A percentile compares a stretch with the other conserved stretches of the same genome.
Conservation (phyloP, 1,284 basidiomycete species). For the Takashimella koratensis region DNA sequence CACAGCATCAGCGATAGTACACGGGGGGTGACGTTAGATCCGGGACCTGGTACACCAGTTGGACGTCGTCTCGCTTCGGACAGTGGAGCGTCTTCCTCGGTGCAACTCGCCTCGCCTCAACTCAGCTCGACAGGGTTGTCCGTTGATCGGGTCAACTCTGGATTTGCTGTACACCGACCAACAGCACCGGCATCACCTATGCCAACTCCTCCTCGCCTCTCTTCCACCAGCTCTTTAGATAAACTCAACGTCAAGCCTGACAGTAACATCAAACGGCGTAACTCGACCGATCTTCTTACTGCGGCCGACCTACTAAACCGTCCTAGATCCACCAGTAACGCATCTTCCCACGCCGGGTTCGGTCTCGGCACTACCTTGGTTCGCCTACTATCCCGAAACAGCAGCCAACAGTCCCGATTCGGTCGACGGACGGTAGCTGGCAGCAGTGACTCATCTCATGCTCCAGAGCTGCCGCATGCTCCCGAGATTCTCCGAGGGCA, state of each 20-base stretch:
- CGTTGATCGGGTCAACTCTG: not conserved
- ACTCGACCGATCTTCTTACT: not conserved
- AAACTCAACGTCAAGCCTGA: not conserved
- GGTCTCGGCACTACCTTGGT: conserved; percentile 29
- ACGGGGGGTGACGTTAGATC: conserved; percentile 10
- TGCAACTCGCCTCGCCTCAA: conserved; percentile 12
- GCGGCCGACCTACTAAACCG: not conserved
- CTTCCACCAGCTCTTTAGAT: not conserved
- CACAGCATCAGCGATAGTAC: conserved; percentile 33
- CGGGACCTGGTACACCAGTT: conserved; percentile 3
- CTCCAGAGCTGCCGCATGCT: conserved; percentile 24
- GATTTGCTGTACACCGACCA: not conserved
- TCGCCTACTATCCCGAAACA: conserved; percentile 28
- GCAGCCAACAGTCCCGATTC: conserved; percentile 21
- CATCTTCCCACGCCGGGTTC: conserved; percentile 14
- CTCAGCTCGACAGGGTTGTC: conserved; percentile 8
- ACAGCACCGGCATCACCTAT: not conserved
- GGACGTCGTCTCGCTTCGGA: not conserved
- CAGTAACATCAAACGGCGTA: not conserved
- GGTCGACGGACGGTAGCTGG: conserved; percentile 3
- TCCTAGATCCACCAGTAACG: conserved; percentile 10
- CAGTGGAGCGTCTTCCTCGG: conserved; percentile 2
- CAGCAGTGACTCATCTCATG: conserved; percentile 15
- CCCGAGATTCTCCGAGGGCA: conserved; percentile 22
- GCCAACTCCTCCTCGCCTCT: not conserved